These are phyloP conservation scores for Hyaloscypha variabilis DNA, from an alignment of 495 filamentous ascomycete species.

Conservation along the genomic window DNA sequence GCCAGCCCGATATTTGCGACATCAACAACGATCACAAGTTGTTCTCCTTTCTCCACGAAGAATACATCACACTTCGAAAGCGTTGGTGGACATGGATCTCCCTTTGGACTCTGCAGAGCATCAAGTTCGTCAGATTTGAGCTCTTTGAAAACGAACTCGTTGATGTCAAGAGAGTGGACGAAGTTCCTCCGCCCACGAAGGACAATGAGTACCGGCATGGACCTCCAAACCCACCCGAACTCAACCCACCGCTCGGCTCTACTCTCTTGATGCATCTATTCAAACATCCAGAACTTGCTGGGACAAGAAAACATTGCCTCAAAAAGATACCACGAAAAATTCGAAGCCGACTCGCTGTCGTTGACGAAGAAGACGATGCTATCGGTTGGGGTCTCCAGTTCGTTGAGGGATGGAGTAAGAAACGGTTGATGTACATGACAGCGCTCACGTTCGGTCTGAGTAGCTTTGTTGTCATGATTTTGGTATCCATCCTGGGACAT, in stretches of 20 bases:
- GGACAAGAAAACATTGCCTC: slow-evolving; percentile 3
- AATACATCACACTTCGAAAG: slow-evolving; percentile 1
- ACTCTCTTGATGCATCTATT: slow-evolving; percentile 10
- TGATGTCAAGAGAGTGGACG: slow-evolving; percentile 8
- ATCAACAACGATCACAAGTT: slow-evolving; percentile 13
- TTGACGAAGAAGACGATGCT: slow-evolving; percentile 2
- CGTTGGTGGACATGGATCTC: slow-evolving; percentile 11
- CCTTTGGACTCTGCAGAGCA: slow-evolving; percentile 8
- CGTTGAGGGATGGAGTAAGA: slow-evolving; percentile 6
- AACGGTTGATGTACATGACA: slow-evolving; percentile 7
- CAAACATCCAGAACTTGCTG: slow-evolving; percentile 9
- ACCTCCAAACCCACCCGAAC: slow-evolving; percentile 5
- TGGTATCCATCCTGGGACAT: not conserved
- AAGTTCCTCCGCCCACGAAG: not conserved
- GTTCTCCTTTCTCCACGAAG: slow-evolving; percentile 9
- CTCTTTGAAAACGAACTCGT: slow-evolving; percentile 5
- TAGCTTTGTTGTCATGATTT: slow-evolving; percentile 2
- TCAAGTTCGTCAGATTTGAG: slow-evolving; percentile 11
- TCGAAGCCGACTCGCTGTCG: slow-evolving; percentile 1
- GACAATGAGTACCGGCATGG: slow-evolving; percentile 11
- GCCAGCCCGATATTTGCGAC: slow-evolving; percentile 9
- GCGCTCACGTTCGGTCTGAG: not conserved
- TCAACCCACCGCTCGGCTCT: not conserved
- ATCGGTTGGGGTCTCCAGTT: slow-evolving; percentile 11
- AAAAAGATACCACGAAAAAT: slow-evolving; percentile 9